Evolutionary conservation across 768 basidiomycete species (phyloP).

Genomic region (Russula ochroleuca): DNA sequence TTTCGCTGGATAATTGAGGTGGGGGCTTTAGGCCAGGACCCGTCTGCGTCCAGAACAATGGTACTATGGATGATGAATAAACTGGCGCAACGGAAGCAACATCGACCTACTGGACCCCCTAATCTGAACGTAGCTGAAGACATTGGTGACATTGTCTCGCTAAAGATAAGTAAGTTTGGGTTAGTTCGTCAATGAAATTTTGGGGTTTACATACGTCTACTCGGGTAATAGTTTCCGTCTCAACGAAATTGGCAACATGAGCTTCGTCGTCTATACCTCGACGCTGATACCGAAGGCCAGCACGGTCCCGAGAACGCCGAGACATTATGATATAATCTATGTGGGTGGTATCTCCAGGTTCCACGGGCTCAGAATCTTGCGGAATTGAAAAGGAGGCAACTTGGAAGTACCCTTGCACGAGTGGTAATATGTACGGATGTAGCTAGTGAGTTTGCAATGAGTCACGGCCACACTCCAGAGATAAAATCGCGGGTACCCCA

Average conservation of each 20-base stretch:
- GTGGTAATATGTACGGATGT: conserved; percentile 81
- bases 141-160: conserved; percentile 70
- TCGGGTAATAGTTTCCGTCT: conserved; percentile 85
- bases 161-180: conserved; percentile 32
- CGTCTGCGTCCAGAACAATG: conserved; percentile 88
- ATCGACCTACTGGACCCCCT: conserved; percentile 76
- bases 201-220: conserved; percentile 55
- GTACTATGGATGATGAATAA: conserved; percentile 49
- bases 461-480: not conserved
- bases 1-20: conserved; percentile 68
- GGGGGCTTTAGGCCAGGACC: conserved; percentile 86
- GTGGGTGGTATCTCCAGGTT: conserved; percentile 37
- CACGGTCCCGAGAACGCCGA: conserved; percentile 80
- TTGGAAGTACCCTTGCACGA: conserved; percentile 93
- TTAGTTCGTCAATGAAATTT: not conserved
- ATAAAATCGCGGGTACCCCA: conserved; percentile 50
- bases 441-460: conserved; percentile 41
- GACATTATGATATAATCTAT: conserved; percentile 84
- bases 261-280: conserved; percentile 92
- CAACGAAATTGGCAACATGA: conserved; percentile 93
- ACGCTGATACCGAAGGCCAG: conserved; percentile 91
- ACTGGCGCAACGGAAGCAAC: conserved; percentile 3
- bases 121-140: conserved; percentile 87
- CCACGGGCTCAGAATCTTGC: conserved; percentile 41
- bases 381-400: conserved; percentile 62